Conservation (phyloP, 2,329 filamentous ascomycete genomes). For the Ceratocystis albifundus region DNA sequence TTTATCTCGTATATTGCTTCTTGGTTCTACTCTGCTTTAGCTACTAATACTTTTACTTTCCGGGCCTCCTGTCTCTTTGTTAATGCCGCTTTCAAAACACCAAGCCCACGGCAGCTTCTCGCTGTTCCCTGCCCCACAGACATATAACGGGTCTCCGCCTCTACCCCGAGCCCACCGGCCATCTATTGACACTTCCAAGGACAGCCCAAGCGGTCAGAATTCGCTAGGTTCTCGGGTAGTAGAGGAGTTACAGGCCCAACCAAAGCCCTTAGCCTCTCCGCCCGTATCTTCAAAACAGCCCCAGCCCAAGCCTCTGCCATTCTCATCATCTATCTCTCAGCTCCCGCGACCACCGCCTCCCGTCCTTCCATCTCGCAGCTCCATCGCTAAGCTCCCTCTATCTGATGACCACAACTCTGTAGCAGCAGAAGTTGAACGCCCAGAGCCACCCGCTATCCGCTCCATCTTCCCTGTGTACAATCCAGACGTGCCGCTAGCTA, state of each 20-base stretch:
- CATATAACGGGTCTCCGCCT: constrained; percentile 13
- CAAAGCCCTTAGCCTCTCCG: neutral
- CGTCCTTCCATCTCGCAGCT: constrained; percentile 36
- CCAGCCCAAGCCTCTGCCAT: constrained; percentile 15
- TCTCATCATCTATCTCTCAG: constrained; percentile 12
- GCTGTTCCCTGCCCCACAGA: constrained; percentile 17
- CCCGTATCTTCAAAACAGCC: neutral
- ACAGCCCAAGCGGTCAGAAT: neutral
- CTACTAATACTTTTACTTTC: neutral
- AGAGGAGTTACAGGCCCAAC: neutral
- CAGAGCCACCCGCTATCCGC: constrained; percentile 38
- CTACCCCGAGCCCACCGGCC: constrained; percentile 8
- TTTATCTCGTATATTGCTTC: neutral
- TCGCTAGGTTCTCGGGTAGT: neutral
- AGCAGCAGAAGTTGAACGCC: constrained; percentile 24
- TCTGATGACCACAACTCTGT: constrained; percentile 26
- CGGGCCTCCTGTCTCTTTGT: neutral
- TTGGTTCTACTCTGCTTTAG: neutral
- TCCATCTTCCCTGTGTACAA: constrained; percentile 72
- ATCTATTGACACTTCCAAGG: constrained; percentile 13
- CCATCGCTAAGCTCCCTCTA: constrained; percentile 45
- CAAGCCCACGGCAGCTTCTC: constrained; percentile 19
- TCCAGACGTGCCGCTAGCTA: constrained; percentile 50
- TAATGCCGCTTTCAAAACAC: constrained; percentile 11
- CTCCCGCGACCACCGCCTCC: constrained; percentile 10